Evolutionary conservation across 2,329 filamentous ascomycete species (phyloP), one percentile per base, ranked within the genome.

Genomic region (Cladophialophora yegresii): DNA sequence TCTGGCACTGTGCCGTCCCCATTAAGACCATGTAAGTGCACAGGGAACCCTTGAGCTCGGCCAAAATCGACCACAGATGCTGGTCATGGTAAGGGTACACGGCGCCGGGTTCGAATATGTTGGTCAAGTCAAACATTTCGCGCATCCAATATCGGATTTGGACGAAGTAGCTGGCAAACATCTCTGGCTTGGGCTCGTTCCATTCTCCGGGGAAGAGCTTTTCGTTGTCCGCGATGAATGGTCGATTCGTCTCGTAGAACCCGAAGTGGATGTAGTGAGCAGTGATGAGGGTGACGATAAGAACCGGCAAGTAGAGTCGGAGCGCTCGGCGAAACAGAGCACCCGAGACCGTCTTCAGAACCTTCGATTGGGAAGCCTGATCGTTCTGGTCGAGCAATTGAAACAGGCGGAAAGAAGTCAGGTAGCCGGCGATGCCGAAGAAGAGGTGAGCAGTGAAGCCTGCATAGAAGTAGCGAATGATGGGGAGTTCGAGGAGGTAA

Each of bases 371-470:
- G 7, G 77, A 73, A 33, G 73, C 69, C 62, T 69, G 75, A 47
- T 76, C 76, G 56, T 78, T 76, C 47, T 74, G 73, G 69, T 77
- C 79, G 57, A 79, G 69, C 4, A 76, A 75, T 61, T 77, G 77
- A 61, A 78, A 78, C 9, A 71, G 54, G 22, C 70, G 68, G 32
- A 70, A 54, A 16, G 79, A 79, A 43, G 81, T 74, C 36, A 81
- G 76, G 62, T 81, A 82, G 58, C 79, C 80, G 5, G 79, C 80
- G 26, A 82, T 77, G 36, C 81, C 77, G 67, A 82, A 82, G 72
- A 82, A 82, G 64, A 80, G 77, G 65, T 81, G 79, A 13, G 70
- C 68, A 4, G 70, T 70, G 56, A 71, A 71, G 26, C 80, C 79
- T 3, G 78, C 77, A 61, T 78, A 77, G 28, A 79, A 67, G 69